Evolutionary conservation across 2,329 filamentous ascomycete genomes (phyloP).

Genomic region (Colletotrichum siamense): DNA sequence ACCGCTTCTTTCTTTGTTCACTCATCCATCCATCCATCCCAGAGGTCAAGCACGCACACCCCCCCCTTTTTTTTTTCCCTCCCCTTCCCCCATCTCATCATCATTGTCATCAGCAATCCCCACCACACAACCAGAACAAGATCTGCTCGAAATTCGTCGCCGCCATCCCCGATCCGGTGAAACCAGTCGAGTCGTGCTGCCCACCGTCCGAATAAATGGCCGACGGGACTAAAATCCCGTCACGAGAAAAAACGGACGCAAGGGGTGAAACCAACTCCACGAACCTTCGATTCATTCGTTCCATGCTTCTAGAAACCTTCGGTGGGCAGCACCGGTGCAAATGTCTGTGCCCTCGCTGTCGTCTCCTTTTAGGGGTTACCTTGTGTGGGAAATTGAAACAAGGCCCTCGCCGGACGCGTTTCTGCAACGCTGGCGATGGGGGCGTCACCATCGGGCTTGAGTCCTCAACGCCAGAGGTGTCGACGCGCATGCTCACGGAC

Average conservation of each 20-base stretch:
- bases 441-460: not conserved
- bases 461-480: not conserved
- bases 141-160: not conserved
- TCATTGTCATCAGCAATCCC: not conserved
- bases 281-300: slow-evolving; percentile 13
- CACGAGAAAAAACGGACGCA: not conserved
- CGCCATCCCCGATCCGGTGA: slow-evolving; percentile 8
- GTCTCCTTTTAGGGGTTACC: slow-evolving; percentile 13
- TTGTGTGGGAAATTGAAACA: slow-evolving; percentile 21
- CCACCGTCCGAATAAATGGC: slow-evolving; percentile 6
- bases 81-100: not conserved
- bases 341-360: slow-evolving; percentile 22
- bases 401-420: slow-evolving; percentile 8
- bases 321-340: not conserved
- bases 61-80: not conserved
- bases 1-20: not conserved
- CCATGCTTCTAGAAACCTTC: slow-evolving; percentile 23
- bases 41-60: not conserved
- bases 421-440: slow-evolving; percentile 15
- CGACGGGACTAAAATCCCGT: not conserved
- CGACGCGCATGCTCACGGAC: slow-evolving; percentile 1
- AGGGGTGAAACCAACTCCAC: slow-evolving; percentile 18
- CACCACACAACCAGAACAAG: not conserved
- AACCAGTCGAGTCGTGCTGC: slow-evolving; percentile 16
- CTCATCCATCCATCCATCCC: not conserved